Percentiles rank a stretch among this genome's conserved stretches.
Conservation (phyloP, 2,329 filamentous ascomycete genomes). For the Diplodia sapinea region DNA sequence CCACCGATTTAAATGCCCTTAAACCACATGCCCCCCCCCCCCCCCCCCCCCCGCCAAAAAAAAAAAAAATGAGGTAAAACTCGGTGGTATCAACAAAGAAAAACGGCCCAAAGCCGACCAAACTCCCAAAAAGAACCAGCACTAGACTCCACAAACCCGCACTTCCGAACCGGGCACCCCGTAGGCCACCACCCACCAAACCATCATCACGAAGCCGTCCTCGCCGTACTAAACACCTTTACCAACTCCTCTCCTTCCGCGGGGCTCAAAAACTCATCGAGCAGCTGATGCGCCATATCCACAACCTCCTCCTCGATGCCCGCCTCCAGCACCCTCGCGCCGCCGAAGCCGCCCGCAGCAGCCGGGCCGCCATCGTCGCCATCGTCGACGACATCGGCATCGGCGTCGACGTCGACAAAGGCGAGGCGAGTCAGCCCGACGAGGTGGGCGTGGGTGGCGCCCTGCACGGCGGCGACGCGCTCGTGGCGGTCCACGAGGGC, state of each 20-base stretch:
- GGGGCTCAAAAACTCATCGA: constrained; percentile 81
- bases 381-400: not conserved
- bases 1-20: too few relatives aligned
- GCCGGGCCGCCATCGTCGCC: not conserved
- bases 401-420: constrained; percentile 67
- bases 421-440: constrained; percentile 82
- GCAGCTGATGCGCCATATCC: constrained; percentile 78
- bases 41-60: too few relatives aligned
- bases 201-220: not conserved
- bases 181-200: too few relatives aligned
- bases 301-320: constrained; percentile 78
- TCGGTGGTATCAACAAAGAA: not conserved
- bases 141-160: not conserved
- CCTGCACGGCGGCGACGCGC: constrained; percentile 72
- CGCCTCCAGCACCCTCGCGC: constrained; percentile 73
- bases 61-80: too few relatives aligned
- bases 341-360: not conserved
- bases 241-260: constrained; percentile 72
- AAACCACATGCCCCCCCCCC: too few relatives aligned
- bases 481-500: constrained; percentile 66
- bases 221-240: constrained; percentile 48
- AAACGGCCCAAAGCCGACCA: not conserved
- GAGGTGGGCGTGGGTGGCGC: constrained; percentile 81
- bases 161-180: not conserved
- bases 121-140: not conserved